Base-by-base conservation (phyloP, 345 rosid genomes). In the Syzygium aromaticum region DNA sequence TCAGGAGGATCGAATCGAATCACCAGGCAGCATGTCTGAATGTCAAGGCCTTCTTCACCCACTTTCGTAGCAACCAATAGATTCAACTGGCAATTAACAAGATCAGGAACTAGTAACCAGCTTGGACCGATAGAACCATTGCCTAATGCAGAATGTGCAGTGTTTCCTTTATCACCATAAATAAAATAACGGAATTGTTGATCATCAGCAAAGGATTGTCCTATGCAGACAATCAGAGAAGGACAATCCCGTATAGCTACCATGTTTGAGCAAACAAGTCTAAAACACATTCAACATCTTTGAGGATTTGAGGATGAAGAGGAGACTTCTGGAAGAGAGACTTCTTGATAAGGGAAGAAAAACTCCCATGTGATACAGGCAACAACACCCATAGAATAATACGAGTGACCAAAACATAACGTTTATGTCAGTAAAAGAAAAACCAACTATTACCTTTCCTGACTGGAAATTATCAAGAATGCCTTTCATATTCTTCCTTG, bases 21-120 rank as follows among this genome's bases (percentile, higher is more conserved):
- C 87, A 96, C 99, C 84, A 97, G 99, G 90, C 99, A 96, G 93
- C 99, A 96, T 86, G 97, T 96, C 93, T 95, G 98, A 88, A 97
- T 95, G 91, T 96, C 99, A 86, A 96, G 98, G 87, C 99, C 99
- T 92, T 97, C 99, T 93, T 97, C 98, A 89, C 98, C 99, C 73
- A 97, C 98, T 94, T 95, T 97, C 54, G 99, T 96, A 85, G 99
- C 99, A 88, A 97, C 94, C 92, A 95, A 89, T 86, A 97, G 92
- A 94, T 97, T 97, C 92, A 97, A 95, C 99, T 97, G 93, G 89
- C 54, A 90, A 89, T 57, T 86, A 91, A 73, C 61, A 89, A 46
- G 86, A 84, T 73, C 82, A 73, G 82, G 49, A 73, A 73, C 25
- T 2, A 38, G 49, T 38, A 73, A 73, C 27, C 82, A 73, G 49